A percentile compares a stretch with the other conserved stretches of the same genome.
phyloP scores from a whole-genome alignment of 169 alveolate species.

The Plasmodium gallinaceum region DNA sequence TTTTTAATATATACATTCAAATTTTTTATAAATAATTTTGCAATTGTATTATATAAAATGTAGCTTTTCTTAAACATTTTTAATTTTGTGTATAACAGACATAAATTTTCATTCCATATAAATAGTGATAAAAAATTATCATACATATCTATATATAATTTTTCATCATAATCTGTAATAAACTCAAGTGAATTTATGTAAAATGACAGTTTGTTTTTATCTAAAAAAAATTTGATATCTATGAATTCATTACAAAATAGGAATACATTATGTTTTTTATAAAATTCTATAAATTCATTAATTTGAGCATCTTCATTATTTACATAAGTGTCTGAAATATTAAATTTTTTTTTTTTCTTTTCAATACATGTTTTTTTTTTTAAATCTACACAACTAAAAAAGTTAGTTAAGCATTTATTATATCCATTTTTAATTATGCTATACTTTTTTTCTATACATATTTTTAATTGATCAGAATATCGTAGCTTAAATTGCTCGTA shows the following conservation, averaged over 20 bases:
- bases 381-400: conserved; percentile 32
- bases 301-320: neutral
- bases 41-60: conserved; percentile 27
- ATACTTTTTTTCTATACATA: conserved; percentile 70
- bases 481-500: conserved; percentile 67
- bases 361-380: conserved; percentile 26
- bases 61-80: conserved; percentile 62
- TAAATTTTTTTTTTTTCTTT: conserved; percentile 38
- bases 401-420: conserved; percentile 46
- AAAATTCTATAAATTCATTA: conserved; percentile 49
- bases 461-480: conserved; percentile 54
- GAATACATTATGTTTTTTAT: conserved; percentile 59
- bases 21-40: conserved; percentile 41
- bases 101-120: conserved; percentile 63
- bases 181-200: conserved; percentile 46
- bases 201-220: conserved; percentile 16
- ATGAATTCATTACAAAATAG: conserved; percentile 43
- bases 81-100: conserved; percentile 38
- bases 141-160: conserved; percentile 59
- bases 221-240: conserved; percentile 54
- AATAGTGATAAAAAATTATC: conserved; percentile 49
- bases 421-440: conserved; percentile 38
- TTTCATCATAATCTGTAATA: conserved; percentile 62
- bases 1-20: conserved; percentile 58
- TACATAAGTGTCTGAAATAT: neutral